Evolutionary conservation across 2,329 filamentous ascomycete genomes (phyloP), one percentile per base, ranked within the genome.

Genomic region (Cladobotryum protrusum): DNA sequence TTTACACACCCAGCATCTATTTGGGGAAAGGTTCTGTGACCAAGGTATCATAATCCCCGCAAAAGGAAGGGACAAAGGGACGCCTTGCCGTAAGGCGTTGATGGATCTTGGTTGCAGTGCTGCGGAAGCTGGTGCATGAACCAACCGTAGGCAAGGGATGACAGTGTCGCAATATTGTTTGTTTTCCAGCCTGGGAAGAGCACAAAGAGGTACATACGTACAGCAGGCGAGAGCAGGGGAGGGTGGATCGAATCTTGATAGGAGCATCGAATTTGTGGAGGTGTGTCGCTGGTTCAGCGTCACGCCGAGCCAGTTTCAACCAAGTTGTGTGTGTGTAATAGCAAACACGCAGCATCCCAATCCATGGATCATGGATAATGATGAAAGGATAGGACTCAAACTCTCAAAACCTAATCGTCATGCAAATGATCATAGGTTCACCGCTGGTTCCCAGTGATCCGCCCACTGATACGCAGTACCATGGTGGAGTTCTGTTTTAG

Each of bases 381-480:
- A 29, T 4, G 24, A 29, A 29, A 8, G 39, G n/a, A 15, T 18
- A 13, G 39, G 35, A 37, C 15, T 37, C 12, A 12, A 5, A 12
- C 35, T 17, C 17, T 13, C 35, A 37, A 37, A 37, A 15, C 19
- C 39, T 18, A 42, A 42, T 42, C 39, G 19, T 42, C 39, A 13
- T 42, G 39, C 39, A 42, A 18, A 42, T n/a, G 24, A 47, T 44
- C 45, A 41, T 44, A 24, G 43, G 49, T 52, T 52, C 50, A 48
- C 50, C 50, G 45, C 45, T 47, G 43, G 45, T 51, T 51, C 34
- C 45, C 18, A 47, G 41, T 17, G 20, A 45, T 45, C 43, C 17
- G 46, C 41, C 49, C 41, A 49, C 53, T 44, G 47, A n/a, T n/a
- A n/a, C n/a, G n/a, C n/a, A n/a, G 47, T 43, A 42, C 40, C 43